phyloP scores from a whole-genome alignment of 2,329 filamentous ascomycete genomes.

The Sordariomycetes sp. region DNA sequence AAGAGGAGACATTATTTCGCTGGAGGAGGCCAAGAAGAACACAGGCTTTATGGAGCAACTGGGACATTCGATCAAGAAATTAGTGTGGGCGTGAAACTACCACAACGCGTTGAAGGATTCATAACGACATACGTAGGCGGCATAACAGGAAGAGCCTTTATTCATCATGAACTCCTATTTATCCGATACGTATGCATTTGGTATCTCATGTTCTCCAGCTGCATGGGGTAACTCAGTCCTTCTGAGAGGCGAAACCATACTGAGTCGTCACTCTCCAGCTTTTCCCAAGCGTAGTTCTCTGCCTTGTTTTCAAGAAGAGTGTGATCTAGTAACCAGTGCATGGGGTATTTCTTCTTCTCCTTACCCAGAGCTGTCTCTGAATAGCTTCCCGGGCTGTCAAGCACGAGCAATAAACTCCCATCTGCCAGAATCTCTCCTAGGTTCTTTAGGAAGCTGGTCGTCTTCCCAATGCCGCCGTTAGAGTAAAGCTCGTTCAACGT shows the following conservation, averaged over 20 bases:
- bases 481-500: constrained; percentile 94
- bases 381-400: constrained; percentile 91
- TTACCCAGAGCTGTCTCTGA: constrained; percentile 67
- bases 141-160: too few species aligned
- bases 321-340: constrained; percentile 87
- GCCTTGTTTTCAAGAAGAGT: constrained; percentile 48
- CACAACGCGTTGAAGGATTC: too few species aligned
- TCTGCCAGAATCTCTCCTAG: constrained; percentile 49
- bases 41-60: constrained; percentile 81
- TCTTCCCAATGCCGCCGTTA: constrained; percentile 58
- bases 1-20: constrained; percentile 65
- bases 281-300: constrained; percentile 54
- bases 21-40: constrained; percentile 77
- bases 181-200: constrained; percentile 74
- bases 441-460: constrained; percentile 65
- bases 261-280: constrained; percentile 66
- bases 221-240: constrained; percentile 67
- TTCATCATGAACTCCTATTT: constrained; percentile 5
- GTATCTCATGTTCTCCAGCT: constrained; percentile 90
- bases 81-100: constrained; percentile 63
- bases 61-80: constrained; percentile 83
- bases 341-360: constrained; percentile 65
- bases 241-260: constrained; percentile 73
- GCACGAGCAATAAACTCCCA: constrained; percentile 67
- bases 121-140: too few species aligned